These are phyloP conservation scores for Erythrophleum fordii DNA, from an alignment of 306 rosid species.

Conservation along the genomic window DNA sequence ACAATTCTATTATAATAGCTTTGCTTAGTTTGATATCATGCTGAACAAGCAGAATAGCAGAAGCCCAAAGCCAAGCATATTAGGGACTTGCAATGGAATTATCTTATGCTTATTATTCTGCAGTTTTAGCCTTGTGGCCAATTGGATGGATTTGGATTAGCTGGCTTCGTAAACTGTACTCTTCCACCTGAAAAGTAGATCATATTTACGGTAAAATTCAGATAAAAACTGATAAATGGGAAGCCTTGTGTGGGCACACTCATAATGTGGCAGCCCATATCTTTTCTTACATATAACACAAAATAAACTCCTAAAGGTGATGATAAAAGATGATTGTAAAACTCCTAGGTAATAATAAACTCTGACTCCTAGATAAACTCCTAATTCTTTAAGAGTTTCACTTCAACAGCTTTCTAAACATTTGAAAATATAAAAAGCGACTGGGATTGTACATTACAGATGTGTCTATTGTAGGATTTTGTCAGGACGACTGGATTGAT, in stretches of 20 bases:
- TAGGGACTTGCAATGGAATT: constrained; percentile 29
- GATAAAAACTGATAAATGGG: neutral
- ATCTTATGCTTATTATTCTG: constrained; percentile 31
- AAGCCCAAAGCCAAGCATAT: neutral
- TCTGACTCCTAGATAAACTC: neutral
- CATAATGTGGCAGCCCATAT: neutral
- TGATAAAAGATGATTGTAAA: neutral
- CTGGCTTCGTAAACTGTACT: constrained; percentile 78
- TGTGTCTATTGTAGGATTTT: neutral
- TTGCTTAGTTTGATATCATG: neutral
- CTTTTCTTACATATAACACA: neutral
- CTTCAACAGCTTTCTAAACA: neutral
- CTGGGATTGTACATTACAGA: constrained; percentile 1
- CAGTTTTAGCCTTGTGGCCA: constrained; percentile 30
- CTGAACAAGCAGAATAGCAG: neutral
- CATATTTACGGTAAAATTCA: neutral
- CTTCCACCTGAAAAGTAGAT: constrained; percentile 69
- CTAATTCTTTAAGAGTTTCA: neutral
- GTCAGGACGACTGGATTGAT: neutral
- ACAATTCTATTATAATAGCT: neutral
- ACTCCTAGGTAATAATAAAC: neutral
- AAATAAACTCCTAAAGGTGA: neutral
- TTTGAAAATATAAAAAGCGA: constrained; percentile 17
- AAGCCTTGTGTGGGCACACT: neutral
- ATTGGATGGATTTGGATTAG: constrained; percentile 56